Percentiles rank a stretch among this genome's conserved stretches.
phyloP scores from a whole-genome alignment of 2,329 filamentous ascomycete species.

The Fusarium keratoplasticum region DNA sequence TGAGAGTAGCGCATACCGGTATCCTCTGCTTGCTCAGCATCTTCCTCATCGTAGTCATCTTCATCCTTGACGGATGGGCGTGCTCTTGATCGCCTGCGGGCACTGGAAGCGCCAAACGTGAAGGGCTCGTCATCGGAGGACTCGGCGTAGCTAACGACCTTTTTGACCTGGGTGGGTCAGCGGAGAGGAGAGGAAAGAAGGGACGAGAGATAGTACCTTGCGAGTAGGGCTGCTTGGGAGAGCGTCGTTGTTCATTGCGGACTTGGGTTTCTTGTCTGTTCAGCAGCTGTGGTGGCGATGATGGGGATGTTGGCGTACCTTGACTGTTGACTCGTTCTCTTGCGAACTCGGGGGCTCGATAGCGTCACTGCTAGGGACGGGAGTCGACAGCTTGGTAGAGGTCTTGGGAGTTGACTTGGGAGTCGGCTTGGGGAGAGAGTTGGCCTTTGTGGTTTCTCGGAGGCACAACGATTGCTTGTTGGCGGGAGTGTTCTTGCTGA shows the following conservation, averaged over 20 bases:
- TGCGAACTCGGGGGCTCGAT: slow-evolving; percentile 75
- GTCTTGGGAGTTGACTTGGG: slow-evolving; percentile 47
- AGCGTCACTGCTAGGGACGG: slow-evolving; percentile 84
- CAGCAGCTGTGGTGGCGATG: slow-evolving; percentile 45
- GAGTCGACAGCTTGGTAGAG: slow-evolving; percentile 64
- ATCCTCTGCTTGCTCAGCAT: slow-evolving; percentile 69
- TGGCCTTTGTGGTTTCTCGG: slow-evolving; percentile 56
- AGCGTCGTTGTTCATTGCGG: slow-evolving; percentile 20
- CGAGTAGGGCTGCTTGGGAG: slow-evolving; percentile 77
- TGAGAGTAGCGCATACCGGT: slow-evolving; percentile 60
- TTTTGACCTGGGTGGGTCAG: slow-evolving; percentile 57
- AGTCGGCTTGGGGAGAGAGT: slow-evolving; percentile 56
- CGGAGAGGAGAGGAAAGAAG: neutral
- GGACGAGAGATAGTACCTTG: slow-evolving; percentile 67
- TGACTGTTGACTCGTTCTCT: slow-evolving; percentile 61
- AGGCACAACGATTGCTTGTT: slow-evolving; percentile 50
- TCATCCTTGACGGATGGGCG: slow-evolving; percentile 75
- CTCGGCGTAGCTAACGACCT: slow-evolving; percentile 82
- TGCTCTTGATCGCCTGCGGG: slow-evolving; percentile 54
- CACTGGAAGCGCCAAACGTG: slow-evolving; percentile 53
- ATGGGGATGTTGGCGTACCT: slow-evolving; percentile 27
- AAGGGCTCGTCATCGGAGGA: slow-evolving; percentile 85
- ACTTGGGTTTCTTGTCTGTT: slow-evolving; percentile 56
- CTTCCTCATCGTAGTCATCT: slow-evolving; percentile 79
- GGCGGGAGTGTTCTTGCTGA: slow-evolving; percentile 49